A percentile compares a stretch with the other conserved stretches of the same genome.
Evolutionary conservation across 441 rosid genomes (phyloP).

Genomic region (Mallotus japonicus): DNA sequence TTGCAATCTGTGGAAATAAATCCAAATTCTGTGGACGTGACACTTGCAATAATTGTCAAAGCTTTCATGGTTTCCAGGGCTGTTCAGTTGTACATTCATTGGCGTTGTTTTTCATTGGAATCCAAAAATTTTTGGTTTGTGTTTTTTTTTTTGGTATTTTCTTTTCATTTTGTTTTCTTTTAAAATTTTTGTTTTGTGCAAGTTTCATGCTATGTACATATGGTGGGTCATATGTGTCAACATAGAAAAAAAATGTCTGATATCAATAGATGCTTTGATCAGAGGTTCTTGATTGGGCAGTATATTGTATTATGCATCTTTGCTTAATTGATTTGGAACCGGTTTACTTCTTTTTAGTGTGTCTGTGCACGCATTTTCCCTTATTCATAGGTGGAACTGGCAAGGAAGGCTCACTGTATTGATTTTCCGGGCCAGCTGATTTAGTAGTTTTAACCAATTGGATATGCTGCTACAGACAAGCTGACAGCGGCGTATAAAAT

Average conservation of each 20-base stretch:
- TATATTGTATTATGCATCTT: not conserved
- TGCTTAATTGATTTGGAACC: slow-evolving; percentile 1
- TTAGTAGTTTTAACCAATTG: not conserved
- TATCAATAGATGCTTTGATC: not conserved
- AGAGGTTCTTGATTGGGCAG: not conserved
- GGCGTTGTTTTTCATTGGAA: slow-evolving; percentile 39
- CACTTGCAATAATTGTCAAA: slow-evolving; percentile 32
- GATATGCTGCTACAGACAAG: not conserved
- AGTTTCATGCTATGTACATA: not conserved
- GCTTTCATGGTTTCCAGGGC: slow-evolving; percentile 35
- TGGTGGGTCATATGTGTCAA: not conserved
- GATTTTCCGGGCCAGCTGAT: not conserved
- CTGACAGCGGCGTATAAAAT: not conserved
- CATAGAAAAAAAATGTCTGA: not conserved
- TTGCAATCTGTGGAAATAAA: slow-evolving; percentile 16
- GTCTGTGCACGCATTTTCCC: not conserved
- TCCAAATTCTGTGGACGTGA: slow-evolving; percentile 29
- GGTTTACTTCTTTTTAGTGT: not conserved
- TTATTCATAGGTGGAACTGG: not conserved
- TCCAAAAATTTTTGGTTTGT: slow-evolving; percentile 22
- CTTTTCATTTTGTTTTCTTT: not conserved
- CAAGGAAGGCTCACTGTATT: not conserved
- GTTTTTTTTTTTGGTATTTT: not conserved
- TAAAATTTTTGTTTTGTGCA: not conserved
- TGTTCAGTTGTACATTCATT: slow-evolving; percentile 32